A percentile compares a stretch with the other conserved stretches of the same genome.
Conservation (phyloP, 371 early-diverging fungal species). For the Coemansia sp. region DNA sequence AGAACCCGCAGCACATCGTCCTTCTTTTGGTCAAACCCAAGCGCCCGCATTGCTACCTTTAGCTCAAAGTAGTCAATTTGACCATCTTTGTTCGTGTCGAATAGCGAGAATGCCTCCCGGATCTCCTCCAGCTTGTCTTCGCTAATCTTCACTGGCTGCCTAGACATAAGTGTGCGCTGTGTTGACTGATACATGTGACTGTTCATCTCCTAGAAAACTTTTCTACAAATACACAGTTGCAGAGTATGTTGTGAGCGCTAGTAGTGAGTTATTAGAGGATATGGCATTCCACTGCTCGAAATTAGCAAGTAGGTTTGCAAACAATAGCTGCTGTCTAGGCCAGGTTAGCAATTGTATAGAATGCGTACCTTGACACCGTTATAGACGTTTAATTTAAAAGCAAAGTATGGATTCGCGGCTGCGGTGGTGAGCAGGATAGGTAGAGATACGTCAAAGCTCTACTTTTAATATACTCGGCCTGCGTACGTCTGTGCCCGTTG, state of each 20-base stretch:
- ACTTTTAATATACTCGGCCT: not conserved
- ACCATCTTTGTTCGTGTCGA: slow-evolving; percentile 73
- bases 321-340: not conserved
- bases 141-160: slow-evolving; percentile 50
- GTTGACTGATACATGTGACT: slow-evolving; percentile 6
- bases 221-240: slow-evolving; percentile 5
- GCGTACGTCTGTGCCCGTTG: not conserved
- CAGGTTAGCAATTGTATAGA: not conserved
- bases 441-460: not conserved
- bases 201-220: slow-evolving; percentile 11
- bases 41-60: slow-evolving; percentile 75
- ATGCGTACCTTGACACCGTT: not conserved
- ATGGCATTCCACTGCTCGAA: not conserved
- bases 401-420: not conserved
- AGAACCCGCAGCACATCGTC: slow-evolving; percentile 69
- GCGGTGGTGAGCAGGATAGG: not conserved
- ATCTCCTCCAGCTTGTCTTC: slow-evolving; percentile 69
- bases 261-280: not conserved
- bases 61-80: slow-evolving; percentile 73
- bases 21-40: slow-evolving; percentile 74
- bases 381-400: not conserved
- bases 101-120: slow-evolving; percentile 70
- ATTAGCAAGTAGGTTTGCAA: not conserved
- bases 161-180: slow-evolving; percentile 13
- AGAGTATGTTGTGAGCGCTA: not conserved